Evolutionary conservation across 257 asterid genomes (phyloP).

Genomic region (Hygrophila difformis): DNA sequence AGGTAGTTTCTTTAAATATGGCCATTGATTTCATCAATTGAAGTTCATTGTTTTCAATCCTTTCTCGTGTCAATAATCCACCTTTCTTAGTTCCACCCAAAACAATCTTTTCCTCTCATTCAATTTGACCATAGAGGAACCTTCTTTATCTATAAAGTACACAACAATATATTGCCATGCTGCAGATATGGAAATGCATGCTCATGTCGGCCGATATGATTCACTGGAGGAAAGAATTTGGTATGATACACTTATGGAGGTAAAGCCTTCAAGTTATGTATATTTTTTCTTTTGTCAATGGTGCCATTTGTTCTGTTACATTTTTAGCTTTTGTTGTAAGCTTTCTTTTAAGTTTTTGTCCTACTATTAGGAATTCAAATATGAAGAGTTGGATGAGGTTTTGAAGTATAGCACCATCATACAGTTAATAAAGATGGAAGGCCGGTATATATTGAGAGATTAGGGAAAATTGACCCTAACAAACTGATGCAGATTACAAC

Average conservation of each 20-base stretch:
- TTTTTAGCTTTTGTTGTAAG: slow-evolving; percentile 3
- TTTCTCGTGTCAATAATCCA: too few species aligned
- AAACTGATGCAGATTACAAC: slow-evolving; percentile 92
- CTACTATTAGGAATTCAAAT: slow-evolving; percentile 61
- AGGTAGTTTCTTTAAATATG: too few species aligned
- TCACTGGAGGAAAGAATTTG: slow-evolving; percentile 94
- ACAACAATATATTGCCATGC: too few species aligned
- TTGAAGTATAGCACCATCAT: slow-evolving; percentile 80
- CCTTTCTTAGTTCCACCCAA: too few species aligned
- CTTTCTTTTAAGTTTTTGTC: slow-evolving; percentile 7
- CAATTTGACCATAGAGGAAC: too few species aligned
- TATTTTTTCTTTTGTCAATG: too few species aligned
- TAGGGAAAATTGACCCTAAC: slow-evolving; percentile 78
- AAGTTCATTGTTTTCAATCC: too few species aligned
- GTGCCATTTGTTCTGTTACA: not conserved
- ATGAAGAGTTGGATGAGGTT: slow-evolving; percentile 69
- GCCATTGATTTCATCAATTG: too few species aligned
- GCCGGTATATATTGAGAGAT: slow-evolving; percentile 83
- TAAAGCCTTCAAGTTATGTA: slow-evolving; percentile 9
- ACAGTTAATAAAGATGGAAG: slow-evolving; percentile 96
- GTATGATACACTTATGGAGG: slow-evolving; percentile 71
- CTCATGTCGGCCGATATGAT: slow-evolving; percentile 98
- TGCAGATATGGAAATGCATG: too few species aligned
- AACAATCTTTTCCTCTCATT: too few species aligned
- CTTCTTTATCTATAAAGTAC: too few species aligned